phyloP scores from a whole-genome alignment of 306 rosid species.

The Carpinus fangiana region DNA sequence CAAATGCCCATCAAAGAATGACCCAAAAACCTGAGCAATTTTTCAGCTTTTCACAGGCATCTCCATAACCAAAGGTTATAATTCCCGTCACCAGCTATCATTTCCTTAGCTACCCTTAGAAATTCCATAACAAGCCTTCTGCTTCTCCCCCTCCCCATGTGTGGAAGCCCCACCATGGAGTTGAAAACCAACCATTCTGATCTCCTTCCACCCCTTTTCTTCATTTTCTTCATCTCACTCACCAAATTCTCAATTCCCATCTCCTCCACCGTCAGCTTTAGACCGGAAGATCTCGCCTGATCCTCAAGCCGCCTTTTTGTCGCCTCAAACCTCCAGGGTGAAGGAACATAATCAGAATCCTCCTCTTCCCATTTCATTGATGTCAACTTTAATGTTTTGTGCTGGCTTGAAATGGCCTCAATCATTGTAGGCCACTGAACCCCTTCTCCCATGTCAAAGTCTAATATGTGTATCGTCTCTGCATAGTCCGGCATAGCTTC shows the following conservation, averaged over 20 bases:
- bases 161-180: constrained; percentile 50
- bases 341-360: constrained; percentile 13
- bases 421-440: constrained; percentile 51
- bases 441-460: constrained; percentile 53
- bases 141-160: constrained; percentile 45
- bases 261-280: constrained; percentile 54
- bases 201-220: constrained; percentile 36
- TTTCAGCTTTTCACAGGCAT: constrained; percentile 36
- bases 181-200: constrained; percentile 54
- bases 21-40: constrained; percentile 41
- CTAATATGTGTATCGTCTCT: constrained; percentile 48
- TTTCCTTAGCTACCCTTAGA: constrained; percentile 47
- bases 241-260: constrained; percentile 44
- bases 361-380: constrained; percentile 43
- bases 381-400: constrained; percentile 50
- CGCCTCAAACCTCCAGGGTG: constrained; percentile 43
- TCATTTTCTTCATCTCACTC: constrained; percentile 41
- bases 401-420: constrained; percentile 35
- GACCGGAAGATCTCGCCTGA: constrained; percentile 45
- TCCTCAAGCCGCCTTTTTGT: constrained; percentile 39
- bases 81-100: constrained; percentile 42
- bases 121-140: constrained; percentile 44
- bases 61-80: constrained; percentile 54
- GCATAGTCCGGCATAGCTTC: constrained; percentile 51
- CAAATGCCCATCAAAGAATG: constrained; percentile 52